Base-by-base conservation (phyloP, 108 stramenopile species). In the Fragilaria crotonensis region DNA sequence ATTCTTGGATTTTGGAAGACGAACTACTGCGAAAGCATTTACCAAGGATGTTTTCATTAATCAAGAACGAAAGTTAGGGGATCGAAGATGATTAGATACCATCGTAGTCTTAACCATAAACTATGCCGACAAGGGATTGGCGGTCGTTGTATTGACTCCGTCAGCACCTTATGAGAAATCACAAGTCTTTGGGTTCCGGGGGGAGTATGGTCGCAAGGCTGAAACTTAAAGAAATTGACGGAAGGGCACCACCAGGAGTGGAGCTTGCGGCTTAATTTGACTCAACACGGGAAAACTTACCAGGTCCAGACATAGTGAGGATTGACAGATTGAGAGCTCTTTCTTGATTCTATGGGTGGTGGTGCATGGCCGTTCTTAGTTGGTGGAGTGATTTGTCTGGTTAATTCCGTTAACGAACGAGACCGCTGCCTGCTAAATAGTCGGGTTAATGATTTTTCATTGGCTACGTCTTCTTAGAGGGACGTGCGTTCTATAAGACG, bases 81-180 rank as follows among this genome's bases (percentile, higher is more conserved):
- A 93, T 93, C 91, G 89, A 96, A 96, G 96, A 96, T 92, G 96
- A 95, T 95, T 90, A 96, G 93, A 96, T 96, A 94, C 96, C 96
- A 90, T 96, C 96, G 93, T 95, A 96, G 93, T 93, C 93, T 96
- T 91, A 90, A 96, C 95, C 93, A 94, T 96, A 96, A 94, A 94
- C 95, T 90, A 96, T 95, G 95, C 95, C 94, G 91, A 93, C 89
- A 90, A 78, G 83, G 84, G 89, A 96, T 92, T 91, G 86, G 86
- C 71, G 83, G 88, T 70, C 83, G 67, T 71, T 81, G 72, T 79
- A 73, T 75, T 70, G 90, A 81, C 87, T 77, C 79, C 78, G 72
- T 85, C 89, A 93, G 90, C 94, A 92, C 87, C 81, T 79, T 89
- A 83, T 83, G 94, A 90, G 89, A 95, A 92, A 90, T 89, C 90